Evolutionary conservation across 495 filamentous ascomycete species (phyloP), one percentile per base, ranked within the genome.

Genomic region (Parmelia sp.): DNA sequence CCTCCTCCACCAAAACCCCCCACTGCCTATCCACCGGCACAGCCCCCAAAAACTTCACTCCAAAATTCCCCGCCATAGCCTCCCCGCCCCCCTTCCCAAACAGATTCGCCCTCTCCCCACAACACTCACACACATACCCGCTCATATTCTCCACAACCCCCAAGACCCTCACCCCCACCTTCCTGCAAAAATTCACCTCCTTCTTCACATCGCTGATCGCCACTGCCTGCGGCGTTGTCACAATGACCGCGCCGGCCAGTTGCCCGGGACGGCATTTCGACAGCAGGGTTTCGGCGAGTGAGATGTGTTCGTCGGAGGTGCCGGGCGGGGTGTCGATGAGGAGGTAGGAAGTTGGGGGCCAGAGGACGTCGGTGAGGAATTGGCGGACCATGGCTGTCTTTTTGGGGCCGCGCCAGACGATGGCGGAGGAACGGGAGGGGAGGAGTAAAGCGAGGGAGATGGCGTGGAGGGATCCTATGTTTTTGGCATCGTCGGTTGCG

Each of bases 361-460:
- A 98, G n/a, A 87, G 82, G 9, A 96, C 93, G 72, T 96, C 91
- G 1, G 88, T 86, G 31, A 97, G 79, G 71, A 98, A 97, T 71
- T 98, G 94, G 37, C 90, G 87, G 49, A 98, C 92, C 94, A 98
- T 97, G 36, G 95, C 95, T 12, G 95, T 98, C 77, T 98, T 98
- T 77, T 98, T 98, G 1, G 94, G 94, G 0, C 94, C 94, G 56
- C 94, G 86, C 94, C 94, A 98, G 62, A 98, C 91, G 1, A 98
- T 91, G 5, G 92, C 92, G 69, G 96, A 91, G 65, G 86, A 88
- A 69, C 93, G 82, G 59, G 86, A 81, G 37, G 86, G 86, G 19
- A 98, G 84, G 29, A 98, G 82, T 73, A 98, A 96, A 31, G 91
- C 94, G 1, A 98, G 83, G 58, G 90, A 95, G 89, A 97, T 97